These are phyloP conservation scores for Komagataella phaffii DNA, from an alignment of 805 yeast genomes.

Conservation along the genomic window DNA sequence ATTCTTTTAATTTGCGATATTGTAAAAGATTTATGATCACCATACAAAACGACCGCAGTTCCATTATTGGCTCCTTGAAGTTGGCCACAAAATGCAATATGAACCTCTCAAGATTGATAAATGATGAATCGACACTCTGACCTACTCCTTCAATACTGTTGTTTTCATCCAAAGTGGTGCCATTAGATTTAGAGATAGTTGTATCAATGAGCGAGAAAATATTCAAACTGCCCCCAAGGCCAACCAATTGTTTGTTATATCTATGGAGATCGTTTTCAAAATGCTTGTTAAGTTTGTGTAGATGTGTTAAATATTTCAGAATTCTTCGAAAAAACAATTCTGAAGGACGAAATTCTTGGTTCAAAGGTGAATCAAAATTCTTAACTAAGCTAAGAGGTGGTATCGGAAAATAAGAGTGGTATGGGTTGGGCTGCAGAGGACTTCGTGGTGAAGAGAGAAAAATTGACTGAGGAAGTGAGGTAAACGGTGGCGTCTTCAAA, in stretches of 20 bases:
- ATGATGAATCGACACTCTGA: slow-evolving; percentile 34
- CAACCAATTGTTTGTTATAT: slow-evolving; percentile 26
- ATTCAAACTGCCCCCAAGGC: slow-evolving; percentile 43
- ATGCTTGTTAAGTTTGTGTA: slow-evolving; percentile 24
- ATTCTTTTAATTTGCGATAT: slow-evolving; percentile 37
- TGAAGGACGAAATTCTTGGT: slow-evolving; percentile 12
- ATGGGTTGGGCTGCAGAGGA: slow-evolving; percentile 40
- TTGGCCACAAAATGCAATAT: slow-evolving; percentile 22
- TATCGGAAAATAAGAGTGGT: slow-evolving; percentile 32
- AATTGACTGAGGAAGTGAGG: slow-evolving; percentile 30
- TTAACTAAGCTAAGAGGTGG: slow-evolving; percentile 18
- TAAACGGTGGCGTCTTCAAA: slow-evolving; percentile 19
- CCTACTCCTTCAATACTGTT: slow-evolving; percentile 33
- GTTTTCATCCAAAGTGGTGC: slow-evolving; percentile 8
- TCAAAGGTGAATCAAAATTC: slow-evolving; percentile 12
- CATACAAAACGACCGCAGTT: slow-evolving; percentile 28
- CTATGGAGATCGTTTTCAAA: slow-evolving; percentile 25
- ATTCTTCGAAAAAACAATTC: slow-evolving; percentile 10
- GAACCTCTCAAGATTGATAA: slow-evolving; percentile 33
- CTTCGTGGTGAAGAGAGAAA: slow-evolving; percentile 34
- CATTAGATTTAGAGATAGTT: slow-evolving; percentile 2
- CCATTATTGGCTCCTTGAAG: slow-evolving; percentile 39
- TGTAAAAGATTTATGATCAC: slow-evolving; percentile 29
- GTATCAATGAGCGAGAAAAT: slow-evolving; percentile 34
- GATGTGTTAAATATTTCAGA: slow-evolving; percentile 7